Evolutionary conservation across 2,329 filamentous ascomycete species (phyloP).

Genomic region (Pestalotiopsis sp.): DNA sequence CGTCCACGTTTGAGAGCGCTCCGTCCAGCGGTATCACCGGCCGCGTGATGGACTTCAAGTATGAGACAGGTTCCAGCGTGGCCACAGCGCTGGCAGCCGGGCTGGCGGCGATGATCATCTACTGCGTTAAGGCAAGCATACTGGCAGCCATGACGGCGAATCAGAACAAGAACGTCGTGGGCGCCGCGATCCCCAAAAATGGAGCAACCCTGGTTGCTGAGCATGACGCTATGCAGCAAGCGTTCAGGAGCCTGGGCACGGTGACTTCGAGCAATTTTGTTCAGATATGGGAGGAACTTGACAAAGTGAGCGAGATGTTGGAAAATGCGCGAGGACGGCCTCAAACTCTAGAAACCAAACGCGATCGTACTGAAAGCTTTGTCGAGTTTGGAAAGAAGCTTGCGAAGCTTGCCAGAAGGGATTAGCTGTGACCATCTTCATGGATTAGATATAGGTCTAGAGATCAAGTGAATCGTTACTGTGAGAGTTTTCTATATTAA

Average conservation of each 20-base stretch:
- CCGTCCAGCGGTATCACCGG: too few relatives aligned
- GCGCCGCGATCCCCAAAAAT: background rate
- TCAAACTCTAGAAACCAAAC: background rate
- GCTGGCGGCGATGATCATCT: constrained; percentile 17
- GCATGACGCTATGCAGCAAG: background rate
- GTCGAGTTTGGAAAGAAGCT: background rate
- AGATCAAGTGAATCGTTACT: background rate
- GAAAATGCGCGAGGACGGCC: background rate
- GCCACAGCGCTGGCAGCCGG: constrained; percentile 16
- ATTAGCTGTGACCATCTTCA: background rate
- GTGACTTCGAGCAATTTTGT: background rate
- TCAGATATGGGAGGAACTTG: background rate
- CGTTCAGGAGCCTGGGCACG: background rate
- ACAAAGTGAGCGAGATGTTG: background rate
- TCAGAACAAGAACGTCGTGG: background rate
- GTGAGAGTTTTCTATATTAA: too few relatives aligned
- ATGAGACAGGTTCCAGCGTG: constrained; percentile 15
- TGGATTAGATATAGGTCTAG: background rate
- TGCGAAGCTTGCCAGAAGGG: background rate
- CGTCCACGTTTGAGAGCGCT: background rate
- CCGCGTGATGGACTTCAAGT: background rate
- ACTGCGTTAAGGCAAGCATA: constrained; percentile 9
- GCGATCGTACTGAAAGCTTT: background rate
- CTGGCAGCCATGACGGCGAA: background rate
- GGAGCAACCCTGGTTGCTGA: background rate